phyloP scores from a whole-genome alignment of 1,139 yeast genomes.

The Schwanniomyces etchellsii region DNA sequence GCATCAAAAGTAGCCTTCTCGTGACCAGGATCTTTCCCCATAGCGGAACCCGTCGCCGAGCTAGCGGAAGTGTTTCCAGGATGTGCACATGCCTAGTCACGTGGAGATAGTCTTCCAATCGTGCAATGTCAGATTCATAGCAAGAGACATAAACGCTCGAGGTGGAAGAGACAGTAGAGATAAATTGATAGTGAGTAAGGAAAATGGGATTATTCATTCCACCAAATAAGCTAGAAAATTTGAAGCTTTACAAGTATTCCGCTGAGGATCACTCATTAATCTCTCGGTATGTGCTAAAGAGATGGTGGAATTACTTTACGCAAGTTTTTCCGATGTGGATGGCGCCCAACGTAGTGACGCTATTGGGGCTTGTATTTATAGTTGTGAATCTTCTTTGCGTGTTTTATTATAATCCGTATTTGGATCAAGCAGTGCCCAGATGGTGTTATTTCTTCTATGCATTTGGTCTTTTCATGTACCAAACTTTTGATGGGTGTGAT shows the following conservation, averaged over 20 bases:
- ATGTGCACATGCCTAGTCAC: no score
- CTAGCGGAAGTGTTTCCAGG: no score
- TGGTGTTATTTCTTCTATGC: conserved; percentile 85
- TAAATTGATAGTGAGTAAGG: no score
- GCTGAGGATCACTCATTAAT: conserved; percentile 79
- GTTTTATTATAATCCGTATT: conserved; percentile 68
- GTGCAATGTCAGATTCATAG: no score
- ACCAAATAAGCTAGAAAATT: conserved; percentile 50
- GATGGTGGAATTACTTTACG: conserved; percentile 74
- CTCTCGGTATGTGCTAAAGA: conserved; percentile 70
- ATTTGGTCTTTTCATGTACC: conserved; percentile 80
- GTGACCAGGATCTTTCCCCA: no score
- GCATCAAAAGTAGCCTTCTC: no score
- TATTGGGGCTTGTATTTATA: conserved; percentile 71
- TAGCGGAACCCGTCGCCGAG: no score
- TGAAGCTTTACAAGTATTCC: conserved; percentile 62
- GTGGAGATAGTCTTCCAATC: no score
- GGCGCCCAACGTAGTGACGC: conserved; percentile 87
- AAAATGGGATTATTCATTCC: conserved; percentile 74
- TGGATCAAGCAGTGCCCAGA: conserved; percentile 56
- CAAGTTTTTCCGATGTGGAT: conserved; percentile 72
- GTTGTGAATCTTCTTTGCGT: conserved; percentile 59
- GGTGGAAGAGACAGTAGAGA: no score
- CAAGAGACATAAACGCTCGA: no score
- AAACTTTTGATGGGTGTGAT: conserved; percentile 95